Percentiles rank a stretch among this genome's conserved stretches.
Evolutionary conservation across 805 yeast species (phyloP).

Genomic region (Candida ponderosae): DNA sequence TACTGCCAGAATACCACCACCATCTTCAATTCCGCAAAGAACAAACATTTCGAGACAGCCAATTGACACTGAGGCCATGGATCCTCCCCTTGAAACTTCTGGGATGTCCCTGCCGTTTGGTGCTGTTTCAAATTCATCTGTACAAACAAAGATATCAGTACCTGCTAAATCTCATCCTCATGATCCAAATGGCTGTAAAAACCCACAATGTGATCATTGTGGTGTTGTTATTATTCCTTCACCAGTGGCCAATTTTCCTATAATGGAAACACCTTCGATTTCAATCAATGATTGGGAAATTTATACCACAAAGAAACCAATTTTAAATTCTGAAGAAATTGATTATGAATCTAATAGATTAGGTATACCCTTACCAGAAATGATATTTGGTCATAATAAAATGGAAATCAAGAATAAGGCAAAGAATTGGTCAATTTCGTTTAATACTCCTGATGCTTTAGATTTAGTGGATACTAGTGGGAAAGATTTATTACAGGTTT

Average conservation of each 20-base stretch:
- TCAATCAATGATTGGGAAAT: constrained; percentile 70
- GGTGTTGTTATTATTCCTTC: constrained; percentile 74
- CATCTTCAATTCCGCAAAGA: not conserved
- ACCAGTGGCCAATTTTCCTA: constrained; percentile 58
- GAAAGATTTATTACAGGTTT: constrained; percentile 51
- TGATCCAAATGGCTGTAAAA: constrained; percentile 19
- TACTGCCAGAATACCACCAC: not conserved
- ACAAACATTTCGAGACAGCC: not conserved
- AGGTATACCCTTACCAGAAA: constrained; percentile 87
- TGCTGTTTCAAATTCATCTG: not conserved
- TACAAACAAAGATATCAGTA: constrained; percentile 18
- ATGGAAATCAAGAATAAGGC: constrained; percentile 41
- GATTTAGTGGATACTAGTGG: constrained; percentile 50
- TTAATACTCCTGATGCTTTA: constrained; percentile 74
- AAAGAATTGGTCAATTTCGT: constrained; percentile 42
- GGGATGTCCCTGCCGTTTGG: constrained; percentile 3
- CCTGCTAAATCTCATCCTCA: constrained; percentile 34
- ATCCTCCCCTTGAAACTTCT: constrained; percentile 7
- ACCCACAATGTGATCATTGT: constrained; percentile 52
- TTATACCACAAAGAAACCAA: constrained; percentile 66
- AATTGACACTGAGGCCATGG: not conserved
- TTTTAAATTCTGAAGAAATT: constrained; percentile 64
- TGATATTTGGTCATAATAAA: constrained; percentile 87
- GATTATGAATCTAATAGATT: constrained; percentile 52
- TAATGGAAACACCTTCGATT: constrained; percentile 62